Evolutionary conservation across 129 eudicot genomes (phyloP).

Genomic region (Oenanthe sinensis): DNA sequence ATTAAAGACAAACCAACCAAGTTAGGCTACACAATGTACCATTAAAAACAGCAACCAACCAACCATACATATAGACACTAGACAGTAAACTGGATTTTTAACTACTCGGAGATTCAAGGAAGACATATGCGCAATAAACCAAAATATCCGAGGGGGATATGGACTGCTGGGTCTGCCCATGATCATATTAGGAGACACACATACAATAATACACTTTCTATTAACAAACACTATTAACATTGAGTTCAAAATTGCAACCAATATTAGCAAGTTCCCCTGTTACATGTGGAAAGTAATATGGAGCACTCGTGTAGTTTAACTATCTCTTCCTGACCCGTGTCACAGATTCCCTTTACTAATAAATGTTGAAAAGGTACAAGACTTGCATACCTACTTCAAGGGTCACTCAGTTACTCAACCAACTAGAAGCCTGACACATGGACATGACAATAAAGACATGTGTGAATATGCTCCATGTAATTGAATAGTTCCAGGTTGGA

Average conservation of each 20-base stretch:
- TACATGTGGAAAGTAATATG: not conserved
- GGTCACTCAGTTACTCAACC: not conserved
- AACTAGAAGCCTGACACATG: not conserved
- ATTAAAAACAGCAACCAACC: no score
- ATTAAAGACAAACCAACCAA: no score
- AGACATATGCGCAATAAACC: no score
- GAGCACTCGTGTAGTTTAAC: not conserved
- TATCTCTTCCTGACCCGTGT: not conserved
- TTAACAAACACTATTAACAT: not conserved
- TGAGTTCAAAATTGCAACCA: not conserved
- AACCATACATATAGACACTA: no score
- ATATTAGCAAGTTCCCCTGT: not conserved
- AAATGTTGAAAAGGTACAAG: not conserved
- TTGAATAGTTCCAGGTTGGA: not conserved
- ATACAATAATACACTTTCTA: not conserved
- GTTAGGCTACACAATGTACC: no score
- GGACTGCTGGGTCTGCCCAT: no score
- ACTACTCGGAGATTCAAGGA: no score
- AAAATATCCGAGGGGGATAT: no score
- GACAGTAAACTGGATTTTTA: no score
- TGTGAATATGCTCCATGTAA: not conserved
- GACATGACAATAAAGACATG: not conserved
- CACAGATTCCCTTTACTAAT: not conserved
- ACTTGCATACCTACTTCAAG: not conserved
- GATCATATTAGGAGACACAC: no score